Base-by-base conservation (phyloP, 2,329 filamentous ascomycete genomes). In the Calonectria multiphialidica region DNA sequence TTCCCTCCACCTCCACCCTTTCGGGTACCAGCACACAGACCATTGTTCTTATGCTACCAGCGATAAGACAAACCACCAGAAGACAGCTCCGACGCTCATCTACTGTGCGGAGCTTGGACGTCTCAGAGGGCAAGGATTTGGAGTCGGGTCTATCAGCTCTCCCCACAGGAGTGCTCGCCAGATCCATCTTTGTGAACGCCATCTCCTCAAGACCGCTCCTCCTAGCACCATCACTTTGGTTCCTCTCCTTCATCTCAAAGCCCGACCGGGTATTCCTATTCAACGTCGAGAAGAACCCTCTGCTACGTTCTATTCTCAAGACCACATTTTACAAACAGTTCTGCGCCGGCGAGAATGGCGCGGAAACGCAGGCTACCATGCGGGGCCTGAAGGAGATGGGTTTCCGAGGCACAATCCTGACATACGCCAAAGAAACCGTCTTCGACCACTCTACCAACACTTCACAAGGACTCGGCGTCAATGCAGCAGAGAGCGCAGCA, bases 361-460 rank as follows among this genome's bases (percentile, higher is more conserved):
- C 81, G 0, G 86, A 90, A 80, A 86, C 89, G 0, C 81, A 82
- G n/a, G 78, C 78, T 21, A 86, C 83, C 0, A 84, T 86, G 66
- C 81, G 81, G 12, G 80, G 84, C n/a, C 75, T 89, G 30, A 84
- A 87, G 59, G 78, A 83, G 9, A 82, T 90, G 61, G 89, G 89
- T 0, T 90, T 90, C 76, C 82, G 84, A 16, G 89, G 89, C 5
- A 86, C 90, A n/a, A 89, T 91, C 12, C 83, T 91, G 15, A 90
- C 90, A 65, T 90, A 89, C 72, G 89, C 89, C 2, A 81, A 81
- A 12, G 83, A 85, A 66, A 85, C 83, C 7, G 80, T 86, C 0
- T 85, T 86, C 40, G 84, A 87, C 61, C 79, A 84, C 40, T 80
- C 80, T 8, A 81, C 80, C 5, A 77, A 81, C 18, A 68, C 71